Evolutionary conservation across 192 early-diverging fungal species (phyloP), one percentile per base, ranked within the genome.

Genomic region (Podila verticillata): DNA sequence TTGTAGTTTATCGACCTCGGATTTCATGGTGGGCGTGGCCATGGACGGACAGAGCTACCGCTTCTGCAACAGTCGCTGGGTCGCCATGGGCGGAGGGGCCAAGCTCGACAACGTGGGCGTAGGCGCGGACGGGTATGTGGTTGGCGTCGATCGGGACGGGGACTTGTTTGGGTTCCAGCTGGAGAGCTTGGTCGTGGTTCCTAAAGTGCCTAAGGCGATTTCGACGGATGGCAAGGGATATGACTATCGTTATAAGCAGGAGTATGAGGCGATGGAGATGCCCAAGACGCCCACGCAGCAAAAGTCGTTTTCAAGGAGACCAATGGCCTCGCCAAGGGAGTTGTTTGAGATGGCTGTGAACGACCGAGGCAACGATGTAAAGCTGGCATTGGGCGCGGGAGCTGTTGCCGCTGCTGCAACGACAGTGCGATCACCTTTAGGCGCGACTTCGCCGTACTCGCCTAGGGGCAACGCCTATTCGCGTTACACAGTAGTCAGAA

Each of bases 121-220:
- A 17, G 75, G 75, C 2, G 26, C 31, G 0, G 75, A 80, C 59
- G 75, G 75, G n/a, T 80, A 80, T 57, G 75, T 80, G 22, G 15
- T 80, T 2, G 75, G 75, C 2, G 61, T 80, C 10, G 75, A 80
- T 51, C 36, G 59, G 8, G 75, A 72, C 47, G 75, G 75, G 13
- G 70, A 80, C 57, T 61, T 80, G 17, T 68, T 72, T 64, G 75
- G 69, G 20, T 80, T 65, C 51, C 75, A 80, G 36, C 51, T 80
- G 20, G 64, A 80, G 49, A 66, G 35, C 15, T 34, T 48, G 2
- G 7, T 66, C 24, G 22, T 44, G 1, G 39, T 64, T 7, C 70
- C 69, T 19, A 17, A 8, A 20, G 24, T 26, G 13, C 58, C 58
- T 0, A 60, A 60, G 39, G 39, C 39, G 15, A 15, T 44, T 44